A percentile compares a stretch with the other conserved stretches of the same genome.
Conservation (phyloP, 75 land plant species). For the Adiantum capillusveneris region DNA sequence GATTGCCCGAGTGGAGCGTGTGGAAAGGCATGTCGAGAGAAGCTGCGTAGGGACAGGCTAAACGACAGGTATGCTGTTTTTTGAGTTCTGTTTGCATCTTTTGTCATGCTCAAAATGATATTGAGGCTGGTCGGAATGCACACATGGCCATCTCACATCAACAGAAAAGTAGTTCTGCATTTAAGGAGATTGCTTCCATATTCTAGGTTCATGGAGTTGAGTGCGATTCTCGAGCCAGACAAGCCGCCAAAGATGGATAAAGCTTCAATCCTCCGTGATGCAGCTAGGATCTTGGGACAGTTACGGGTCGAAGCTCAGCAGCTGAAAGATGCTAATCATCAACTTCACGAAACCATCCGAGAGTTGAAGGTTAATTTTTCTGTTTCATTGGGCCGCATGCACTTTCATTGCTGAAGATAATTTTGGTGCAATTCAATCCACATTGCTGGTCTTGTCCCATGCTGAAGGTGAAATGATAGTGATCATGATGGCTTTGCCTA, state of each 20-base stretch:
- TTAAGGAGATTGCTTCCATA: neutral
- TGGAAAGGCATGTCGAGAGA: conserved; percentile 64
- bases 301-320: conserved; percentile 46
- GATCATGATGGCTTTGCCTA: conserved; percentile 5
- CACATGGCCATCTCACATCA: too few species aligned
- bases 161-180: too few species aligned
- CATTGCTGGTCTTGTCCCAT: too few species aligned
- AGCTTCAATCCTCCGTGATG: conserved; percentile 51
- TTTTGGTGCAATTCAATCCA: too few species aligned
- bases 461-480: too few species aligned
- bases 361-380: conserved; percentile 65
- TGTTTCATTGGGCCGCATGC: too few species aligned
- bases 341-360: conserved; percentile 41
- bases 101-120: too few species aligned
- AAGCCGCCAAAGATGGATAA: conserved; percentile 58
- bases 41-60: conserved; percentile 60
- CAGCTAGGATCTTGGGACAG: conserved; percentile 47
- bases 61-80: conserved; percentile 67
- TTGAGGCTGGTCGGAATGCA: too few species aligned
- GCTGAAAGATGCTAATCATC: conserved; percentile 51
- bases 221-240: conserved; percentile 56
- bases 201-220: conserved; percentile 54
- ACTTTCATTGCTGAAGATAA: too few species aligned
- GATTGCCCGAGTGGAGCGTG: conserved; percentile 17
- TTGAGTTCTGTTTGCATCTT: too few species aligned